A percentile compares a stretch with the other conserved stretches of the same genome.
These are phyloP conservation scores for Huntiella bhutanensis DNA, from an alignment of 2,329 filamentous ascomycete genomes.

Conservation along the genomic window DNA sequence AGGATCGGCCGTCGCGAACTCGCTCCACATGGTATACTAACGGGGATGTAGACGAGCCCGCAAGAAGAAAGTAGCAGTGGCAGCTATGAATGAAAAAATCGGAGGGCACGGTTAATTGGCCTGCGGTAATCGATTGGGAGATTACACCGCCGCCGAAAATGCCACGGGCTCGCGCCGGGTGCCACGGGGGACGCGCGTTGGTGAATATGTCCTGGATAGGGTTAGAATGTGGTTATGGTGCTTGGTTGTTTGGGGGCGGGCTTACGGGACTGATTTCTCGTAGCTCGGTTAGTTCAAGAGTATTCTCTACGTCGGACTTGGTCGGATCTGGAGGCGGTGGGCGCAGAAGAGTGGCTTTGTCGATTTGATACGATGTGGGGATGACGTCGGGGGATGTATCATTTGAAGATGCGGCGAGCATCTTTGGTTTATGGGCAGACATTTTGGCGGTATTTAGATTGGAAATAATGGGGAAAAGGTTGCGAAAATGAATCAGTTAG, in stretches of 20 bases:
- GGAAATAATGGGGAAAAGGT: no score
- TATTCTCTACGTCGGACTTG: slow-evolving; percentile 73
- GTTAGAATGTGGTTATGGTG: not conserved
- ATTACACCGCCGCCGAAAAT: slow-evolving; percentile 91
- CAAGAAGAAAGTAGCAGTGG: slow-evolving; percentile 97
- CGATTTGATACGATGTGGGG: slow-evolving; percentile 13
- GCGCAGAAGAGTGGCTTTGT: slow-evolving; percentile 31
- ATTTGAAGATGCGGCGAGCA: not conserved
- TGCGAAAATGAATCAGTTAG: no score
- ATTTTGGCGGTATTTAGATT: no score
- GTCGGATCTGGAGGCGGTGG: slow-evolving; percentile 53
- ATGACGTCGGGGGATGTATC: not conserved
- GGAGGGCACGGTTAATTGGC: slow-evolving; percentile 65
- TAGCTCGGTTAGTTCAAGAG: slow-evolving; percentile 68
- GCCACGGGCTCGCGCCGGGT: slow-evolving; percentile 75
- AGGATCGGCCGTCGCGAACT: slow-evolving; percentile 76
- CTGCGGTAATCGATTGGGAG: slow-evolving; percentile 74
- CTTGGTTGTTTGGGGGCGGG: slow-evolving; percentile 7
- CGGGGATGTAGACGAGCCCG: slow-evolving; percentile 66
- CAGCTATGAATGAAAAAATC: slow-evolving; percentile 82
- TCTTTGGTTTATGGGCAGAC: not conserved
- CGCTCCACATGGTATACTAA: slow-evolving; percentile 91
- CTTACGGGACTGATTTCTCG: slow-evolving; percentile 54
- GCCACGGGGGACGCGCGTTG: slow-evolving; percentile 81
- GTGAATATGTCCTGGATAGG: slow-evolving; percentile 64